Evolutionary conservation across 1,139 yeast genomes (phyloP).

Genomic region (Blastobotrys serpentis): DNA sequence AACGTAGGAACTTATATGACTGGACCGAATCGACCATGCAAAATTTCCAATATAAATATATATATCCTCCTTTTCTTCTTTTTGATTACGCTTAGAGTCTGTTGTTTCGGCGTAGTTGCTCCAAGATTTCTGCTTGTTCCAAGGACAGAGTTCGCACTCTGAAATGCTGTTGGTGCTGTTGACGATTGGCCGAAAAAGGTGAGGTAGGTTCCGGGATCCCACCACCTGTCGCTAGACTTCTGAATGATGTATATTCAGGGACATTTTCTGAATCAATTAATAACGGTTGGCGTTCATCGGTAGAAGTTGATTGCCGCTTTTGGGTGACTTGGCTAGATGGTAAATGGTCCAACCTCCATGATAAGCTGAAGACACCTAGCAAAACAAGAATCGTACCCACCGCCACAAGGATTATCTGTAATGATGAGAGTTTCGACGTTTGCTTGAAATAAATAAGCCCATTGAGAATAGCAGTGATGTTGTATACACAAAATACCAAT

Average conservation of each 20-base stretch:
- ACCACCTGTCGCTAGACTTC: conserved; percentile 24
- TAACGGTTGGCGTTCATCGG: conserved; percentile 21
- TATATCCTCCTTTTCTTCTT: too few relatives aligned
- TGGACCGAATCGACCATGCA: too few relatives aligned
- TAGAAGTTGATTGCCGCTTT: conserved; percentile 10
- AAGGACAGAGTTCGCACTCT: conserved; percentile 44
- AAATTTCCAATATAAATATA: too few relatives aligned
- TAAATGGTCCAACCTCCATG: conserved; percentile 39
- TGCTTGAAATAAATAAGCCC: conserved; percentile 66
- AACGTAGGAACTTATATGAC: too few relatives aligned
- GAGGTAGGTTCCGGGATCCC: conserved; percentile 31
- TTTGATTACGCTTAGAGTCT: not conserved
- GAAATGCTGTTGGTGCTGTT: conserved; percentile 15
- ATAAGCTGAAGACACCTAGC: conserved; percentile 54
- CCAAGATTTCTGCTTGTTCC: conserved; percentile 50
- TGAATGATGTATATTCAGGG: conserved; percentile 31
- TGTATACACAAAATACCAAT: conserved; percentile 79
- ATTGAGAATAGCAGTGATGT: conserved; percentile 68
- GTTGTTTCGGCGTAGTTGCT: conserved; percentile 37
- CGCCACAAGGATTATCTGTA: conserved; percentile 47
- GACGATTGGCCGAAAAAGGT: conserved; percentile 23
- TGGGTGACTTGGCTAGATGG: conserved; percentile 12
- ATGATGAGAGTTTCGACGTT: conserved; percentile 42
- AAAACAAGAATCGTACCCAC: conserved; percentile 53
- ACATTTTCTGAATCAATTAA: conserved; percentile 15